A percentile compares a stretch with the other conserved stretches of the same genome.
Evolutionary conservation across 805 yeast species (phyloP).

Genomic region (Wickerhamiella nectarea): DNA sequence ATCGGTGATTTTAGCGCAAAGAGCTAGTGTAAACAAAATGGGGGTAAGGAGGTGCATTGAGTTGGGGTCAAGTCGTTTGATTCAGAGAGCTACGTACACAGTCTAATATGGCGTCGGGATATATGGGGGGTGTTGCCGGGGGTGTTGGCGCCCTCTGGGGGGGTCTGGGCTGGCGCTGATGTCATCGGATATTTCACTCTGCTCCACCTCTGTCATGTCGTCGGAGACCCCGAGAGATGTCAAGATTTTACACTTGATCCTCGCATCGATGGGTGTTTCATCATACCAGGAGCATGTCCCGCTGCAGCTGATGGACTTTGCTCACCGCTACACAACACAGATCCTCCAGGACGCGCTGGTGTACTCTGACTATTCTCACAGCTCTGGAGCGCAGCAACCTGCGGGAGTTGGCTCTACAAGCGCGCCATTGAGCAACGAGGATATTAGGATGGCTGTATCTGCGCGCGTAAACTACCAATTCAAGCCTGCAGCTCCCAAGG

Average conservation of each 20-base stretch:
- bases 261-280: constrained; percentile 87
- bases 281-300: constrained; percentile 94
- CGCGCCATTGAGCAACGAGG: constrained; percentile 65
- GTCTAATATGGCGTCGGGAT: not conserved
- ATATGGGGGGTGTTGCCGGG: not conserved
- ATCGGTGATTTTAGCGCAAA: constrained; percentile 44
- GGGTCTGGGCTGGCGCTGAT: not conserved
- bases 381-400: constrained; percentile 25
- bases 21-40: constrained; percentile 9
- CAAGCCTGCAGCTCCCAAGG: constrained; percentile 92
- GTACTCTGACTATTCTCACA: constrained; percentile 61
- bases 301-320: constrained; percentile 91
- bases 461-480: constrained; percentile 93
- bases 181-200: no score
- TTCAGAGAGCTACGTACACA: no score
- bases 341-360: constrained; percentile 80
- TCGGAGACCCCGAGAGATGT: constrained; percentile 65
- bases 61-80: no score
- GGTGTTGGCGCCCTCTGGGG: not conserved
- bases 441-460: constrained; percentile 80
- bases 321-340: constrained; percentile 71
- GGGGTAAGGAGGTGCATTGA: not conserved
- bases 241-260: constrained; percentile 70
- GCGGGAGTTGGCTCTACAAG: constrained; percentile 26
- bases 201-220: not conserved